Base-by-base conservation (phyloP, 2,329 filamentous ascomycete species). In the Aureobasidium sp. region DNA sequence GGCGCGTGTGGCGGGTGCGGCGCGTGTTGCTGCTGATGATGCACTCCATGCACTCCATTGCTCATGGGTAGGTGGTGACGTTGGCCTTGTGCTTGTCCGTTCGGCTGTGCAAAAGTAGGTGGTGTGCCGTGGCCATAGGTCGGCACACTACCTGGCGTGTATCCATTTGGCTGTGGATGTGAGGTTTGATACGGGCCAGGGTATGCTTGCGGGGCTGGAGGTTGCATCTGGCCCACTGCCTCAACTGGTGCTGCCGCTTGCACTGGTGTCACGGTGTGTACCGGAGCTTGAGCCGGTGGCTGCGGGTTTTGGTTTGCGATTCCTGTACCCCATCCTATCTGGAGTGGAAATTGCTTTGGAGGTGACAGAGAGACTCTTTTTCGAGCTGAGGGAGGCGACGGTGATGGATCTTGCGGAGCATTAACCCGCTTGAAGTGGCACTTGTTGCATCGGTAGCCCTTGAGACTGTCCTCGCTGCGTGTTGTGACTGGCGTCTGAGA, bases 371-470 rank as follows among this genome's bases (percentile, higher is more conserved):
- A 60, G 11, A 58, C 54, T 42, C 61, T 62, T n/a, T 63, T 63
- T n/a, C 61, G 61, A 43, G 63, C 37, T 11, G 59, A 40, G 8
- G 49, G 37, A 2, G 42, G 55, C 10, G 55, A 49, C 9, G 55
- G 55, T n/a, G 55, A 49, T 42, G 71, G 65, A n/a, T 71, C 69
- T 13, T 68, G 70, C 11, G 68, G 69, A 55, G 69, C 71, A 53
- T 76, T 69, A 62, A 74, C 70, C 63, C 73, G 75, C 67, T 75
- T 75, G 70, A 76, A 74, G 64, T 78, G 75, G 63, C 77, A 79
- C 62, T 77, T 78, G 65, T 79, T 75, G 62, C 77, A 79, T n/a
- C 77, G 64, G 54, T 74, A 78, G 6, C 67, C 35, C 63, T 62
- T 23, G 61, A 64, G 37, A 13, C 51, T 47, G 61, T 62, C 35